These are phyloP conservation scores for Heteromeles arbutifolia DNA, from an alignment of 306 rosid genomes.

Conservation along the genomic window DNA sequence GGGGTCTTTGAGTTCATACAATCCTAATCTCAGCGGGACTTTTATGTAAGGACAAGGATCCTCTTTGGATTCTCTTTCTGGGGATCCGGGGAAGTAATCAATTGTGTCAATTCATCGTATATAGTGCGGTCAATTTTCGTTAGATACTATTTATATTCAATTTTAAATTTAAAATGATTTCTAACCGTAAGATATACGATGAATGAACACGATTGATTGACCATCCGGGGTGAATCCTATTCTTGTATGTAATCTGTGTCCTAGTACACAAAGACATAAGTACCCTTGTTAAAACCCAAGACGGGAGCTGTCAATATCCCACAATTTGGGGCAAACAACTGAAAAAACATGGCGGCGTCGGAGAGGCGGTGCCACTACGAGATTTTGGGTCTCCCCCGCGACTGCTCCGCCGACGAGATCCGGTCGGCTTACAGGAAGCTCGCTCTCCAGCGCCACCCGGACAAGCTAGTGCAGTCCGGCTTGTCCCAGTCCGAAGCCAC, in stretches of 20 bases:
- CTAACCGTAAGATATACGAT: too few species aligned
- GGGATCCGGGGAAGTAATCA: accelerated
- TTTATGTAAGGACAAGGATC: too few species aligned
- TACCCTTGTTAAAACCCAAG: neutral
- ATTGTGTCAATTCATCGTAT: too few species aligned
- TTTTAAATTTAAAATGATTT: too few species aligned
- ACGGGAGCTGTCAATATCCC: neutral
- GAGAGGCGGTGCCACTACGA: slow-evolving; percentile 93
- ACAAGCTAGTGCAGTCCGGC: slow-evolving; percentile 81
- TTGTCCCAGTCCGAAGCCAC: slow-evolving; percentile 72
- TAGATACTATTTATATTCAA: too few species aligned
- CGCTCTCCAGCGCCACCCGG: slow-evolving; percentile 93
- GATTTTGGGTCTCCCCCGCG: slow-evolving; percentile 57
- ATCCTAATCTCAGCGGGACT: too few species aligned
- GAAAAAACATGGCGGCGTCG: slow-evolving; percentile 34
- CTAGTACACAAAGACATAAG: neutral
- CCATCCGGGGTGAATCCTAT: too few species aligned
- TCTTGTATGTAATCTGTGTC: neutral
- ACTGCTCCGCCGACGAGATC: slow-evolving; percentile 66
- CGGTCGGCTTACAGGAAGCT: slow-evolving; percentile 68
- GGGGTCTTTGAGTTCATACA: too few species aligned
- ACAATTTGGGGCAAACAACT: neutral
- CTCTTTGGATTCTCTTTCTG: too few species aligned
- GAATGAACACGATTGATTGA: too few species aligned
- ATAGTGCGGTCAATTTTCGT: too few species aligned